Conservation (phyloP, 257 asterid species). For the Fraxinus pennsylvanica region DNA sequence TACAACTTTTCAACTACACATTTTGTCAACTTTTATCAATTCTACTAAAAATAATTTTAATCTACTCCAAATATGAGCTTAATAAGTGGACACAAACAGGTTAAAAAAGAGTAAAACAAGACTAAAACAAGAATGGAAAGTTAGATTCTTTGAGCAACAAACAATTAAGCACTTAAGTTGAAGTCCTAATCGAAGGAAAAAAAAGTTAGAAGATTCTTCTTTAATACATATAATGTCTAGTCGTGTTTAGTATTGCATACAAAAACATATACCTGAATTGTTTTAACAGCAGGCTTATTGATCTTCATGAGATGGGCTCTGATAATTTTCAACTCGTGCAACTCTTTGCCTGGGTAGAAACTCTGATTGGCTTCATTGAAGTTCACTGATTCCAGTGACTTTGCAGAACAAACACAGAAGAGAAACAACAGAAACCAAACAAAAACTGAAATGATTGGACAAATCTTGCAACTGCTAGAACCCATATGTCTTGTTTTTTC, state of each 20-base stretch:
- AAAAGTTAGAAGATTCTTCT: too few species aligned
- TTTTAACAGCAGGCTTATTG: conserved; percentile 73
- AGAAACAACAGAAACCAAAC: conserved; percentile 52
- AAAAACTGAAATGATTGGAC: conserved; percentile 53
- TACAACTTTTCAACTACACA: too few species aligned
- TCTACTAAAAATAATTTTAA: too few species aligned
- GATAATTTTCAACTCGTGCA: conserved; percentile 45
- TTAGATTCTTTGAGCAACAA: too few species aligned
- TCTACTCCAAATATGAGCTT: neutral
- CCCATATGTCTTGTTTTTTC: conserved; percentile 43
- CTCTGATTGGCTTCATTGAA: conserved; percentile 44
- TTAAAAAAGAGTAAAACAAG: neutral
- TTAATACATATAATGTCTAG: neutral
- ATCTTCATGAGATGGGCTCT: conserved; percentile 62
- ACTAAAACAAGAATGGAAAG: neutral
- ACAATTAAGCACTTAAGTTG: too few species aligned
- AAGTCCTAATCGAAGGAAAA: too few species aligned
- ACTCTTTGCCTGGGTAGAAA: conserved; percentile 56
- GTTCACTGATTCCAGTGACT: conserved; percentile 23
- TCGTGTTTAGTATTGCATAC: neutral
- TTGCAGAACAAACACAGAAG: conserved; percentile 49
- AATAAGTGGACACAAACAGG: neutral
- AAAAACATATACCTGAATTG: conserved; percentile 56
- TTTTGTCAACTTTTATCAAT: too few species aligned
- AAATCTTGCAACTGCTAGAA: conserved; percentile 35